phyloP scores from a whole-genome alignment of 192 early-diverging fungal genomes.

The Backusella luteola region DNA sequence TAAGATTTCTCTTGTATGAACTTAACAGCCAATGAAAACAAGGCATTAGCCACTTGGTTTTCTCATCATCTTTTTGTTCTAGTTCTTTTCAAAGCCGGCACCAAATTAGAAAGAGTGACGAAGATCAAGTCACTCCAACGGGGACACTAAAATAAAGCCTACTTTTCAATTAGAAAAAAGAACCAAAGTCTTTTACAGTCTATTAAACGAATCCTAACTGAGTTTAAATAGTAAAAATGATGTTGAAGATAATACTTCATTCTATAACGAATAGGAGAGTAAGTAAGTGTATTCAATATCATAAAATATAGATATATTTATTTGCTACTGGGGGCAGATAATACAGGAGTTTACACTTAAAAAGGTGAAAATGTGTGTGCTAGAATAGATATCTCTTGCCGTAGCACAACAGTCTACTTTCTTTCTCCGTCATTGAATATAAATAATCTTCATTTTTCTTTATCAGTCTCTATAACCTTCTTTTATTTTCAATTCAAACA shows the following conservation, averaged over 20 bases:
- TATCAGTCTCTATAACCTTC: conserved; percentile 10
- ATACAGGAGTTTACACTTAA: background rate
- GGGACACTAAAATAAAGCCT: background rate
- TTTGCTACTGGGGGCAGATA: background rate
- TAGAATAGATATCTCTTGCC: background rate
- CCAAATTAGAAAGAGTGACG: background rate
- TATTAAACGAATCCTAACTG: background rate
- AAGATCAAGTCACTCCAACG: background rate
- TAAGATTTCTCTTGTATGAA: background rate
- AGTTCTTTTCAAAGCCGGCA: background rate
- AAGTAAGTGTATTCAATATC: background rate
- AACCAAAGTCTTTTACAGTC: background rate
- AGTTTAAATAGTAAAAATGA: background rate
- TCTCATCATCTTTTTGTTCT: background rate
- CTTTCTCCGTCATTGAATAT: conserved; percentile 14
- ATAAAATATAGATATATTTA: background rate
- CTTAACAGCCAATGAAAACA: background rate
- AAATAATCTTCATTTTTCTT: conserved; percentile 21
- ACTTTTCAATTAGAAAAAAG: background rate
- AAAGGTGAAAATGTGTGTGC: background rate
- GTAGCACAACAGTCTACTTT: background rate
- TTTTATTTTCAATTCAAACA: conserved; percentile 14
- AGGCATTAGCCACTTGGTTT: background rate
- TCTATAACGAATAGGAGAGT: background rate
- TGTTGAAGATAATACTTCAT: background rate